Conservation (phyloP, 2,329 filamentous ascomycete species). For the Venturia pyrina region DNA sequence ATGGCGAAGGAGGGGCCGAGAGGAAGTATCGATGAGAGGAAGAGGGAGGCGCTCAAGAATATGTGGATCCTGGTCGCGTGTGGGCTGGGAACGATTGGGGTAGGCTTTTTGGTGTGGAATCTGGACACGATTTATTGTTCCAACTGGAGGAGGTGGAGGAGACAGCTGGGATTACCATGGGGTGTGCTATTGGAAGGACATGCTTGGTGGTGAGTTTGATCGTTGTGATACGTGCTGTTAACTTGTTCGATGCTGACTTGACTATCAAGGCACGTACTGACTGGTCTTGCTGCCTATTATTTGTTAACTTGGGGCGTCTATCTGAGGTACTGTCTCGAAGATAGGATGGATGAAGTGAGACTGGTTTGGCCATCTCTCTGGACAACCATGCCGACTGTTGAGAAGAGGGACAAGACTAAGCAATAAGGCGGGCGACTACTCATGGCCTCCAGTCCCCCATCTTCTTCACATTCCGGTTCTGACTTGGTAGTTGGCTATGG, state of each 20-base stretch:
- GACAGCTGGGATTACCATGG: conserved; percentile 66
- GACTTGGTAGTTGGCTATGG: no score
- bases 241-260: neutral
- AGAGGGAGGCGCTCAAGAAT: conserved; percentile 46
- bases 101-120: conserved; percentile 68
- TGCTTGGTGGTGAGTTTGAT: conserved; percentile 53
- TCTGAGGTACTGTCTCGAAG: conserved; percentile 66
- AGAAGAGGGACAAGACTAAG: neutral
- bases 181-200: conserved; percentile 64
- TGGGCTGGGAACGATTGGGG: conserved; percentile 61
- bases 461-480: no score
- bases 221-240: neutral
- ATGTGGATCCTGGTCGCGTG: conserved; percentile 69
- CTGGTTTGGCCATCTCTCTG: conserved; percentile 58
- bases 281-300: conserved; percentile 71
- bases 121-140: conserved; percentile 67
- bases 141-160: conserved; percentile 54
- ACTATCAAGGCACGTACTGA: conserved; percentile 59
- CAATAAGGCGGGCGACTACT: neutral
- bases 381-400: conserved; percentile 37
- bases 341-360: conserved; percentile 59
- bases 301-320: conserved; percentile 79
- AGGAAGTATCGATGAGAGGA: conserved; percentile 36
- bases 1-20: conserved; percentile 31
- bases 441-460: no score